Conservation (phyloP, 2,329 filamentous ascomycete species). For the Phoma sp. region DNA sequence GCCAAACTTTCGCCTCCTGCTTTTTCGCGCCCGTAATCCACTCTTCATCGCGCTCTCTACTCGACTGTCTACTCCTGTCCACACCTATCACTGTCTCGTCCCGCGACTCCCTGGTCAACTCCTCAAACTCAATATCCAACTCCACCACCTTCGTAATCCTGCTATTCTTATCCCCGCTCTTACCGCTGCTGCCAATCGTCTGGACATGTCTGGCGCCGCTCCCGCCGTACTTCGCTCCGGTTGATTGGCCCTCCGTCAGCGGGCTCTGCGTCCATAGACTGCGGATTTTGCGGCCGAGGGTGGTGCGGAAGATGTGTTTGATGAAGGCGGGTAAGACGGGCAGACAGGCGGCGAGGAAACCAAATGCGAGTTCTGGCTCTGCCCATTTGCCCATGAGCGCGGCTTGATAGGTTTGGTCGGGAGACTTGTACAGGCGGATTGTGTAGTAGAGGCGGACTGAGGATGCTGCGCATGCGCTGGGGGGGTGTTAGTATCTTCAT, state of each 20-base stretch:
- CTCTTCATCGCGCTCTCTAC: not conserved
- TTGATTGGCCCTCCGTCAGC: not conserved
- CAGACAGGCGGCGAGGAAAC: constrained; percentile 24
- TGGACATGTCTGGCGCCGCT: not conserved
- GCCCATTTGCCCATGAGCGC: constrained; percentile 27
- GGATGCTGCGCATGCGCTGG: constrained; percentile 20
- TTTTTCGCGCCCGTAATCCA: not conserved
- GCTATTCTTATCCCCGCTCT: not conserved
- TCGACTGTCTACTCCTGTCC: not conserved
- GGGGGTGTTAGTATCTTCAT: not conserved
- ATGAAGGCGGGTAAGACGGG: constrained; percentile 25
- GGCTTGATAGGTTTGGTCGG: constrained; percentile 22
- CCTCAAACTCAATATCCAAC: constrained; percentile 21
- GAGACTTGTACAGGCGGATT: constrained; percentile 9
- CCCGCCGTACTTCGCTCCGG: not conserved
- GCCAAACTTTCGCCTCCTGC: not conserved
- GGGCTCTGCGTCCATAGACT: constrained; percentile 8
- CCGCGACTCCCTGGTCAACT: constrained; percentile 10
- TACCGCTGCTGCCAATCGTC: constrained; percentile 6
- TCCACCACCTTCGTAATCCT: constrained; percentile 12
- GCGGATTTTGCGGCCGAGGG: not conserved
- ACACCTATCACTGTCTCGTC: not conserved
- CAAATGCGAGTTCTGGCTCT: constrained; percentile 23
- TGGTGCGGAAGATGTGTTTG: constrained; percentile 13
- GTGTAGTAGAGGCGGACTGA: constrained; percentile 22